phyloP scores from a whole-genome alignment of 257 asterid species.

The Cynanchum wilfordii region DNA sequence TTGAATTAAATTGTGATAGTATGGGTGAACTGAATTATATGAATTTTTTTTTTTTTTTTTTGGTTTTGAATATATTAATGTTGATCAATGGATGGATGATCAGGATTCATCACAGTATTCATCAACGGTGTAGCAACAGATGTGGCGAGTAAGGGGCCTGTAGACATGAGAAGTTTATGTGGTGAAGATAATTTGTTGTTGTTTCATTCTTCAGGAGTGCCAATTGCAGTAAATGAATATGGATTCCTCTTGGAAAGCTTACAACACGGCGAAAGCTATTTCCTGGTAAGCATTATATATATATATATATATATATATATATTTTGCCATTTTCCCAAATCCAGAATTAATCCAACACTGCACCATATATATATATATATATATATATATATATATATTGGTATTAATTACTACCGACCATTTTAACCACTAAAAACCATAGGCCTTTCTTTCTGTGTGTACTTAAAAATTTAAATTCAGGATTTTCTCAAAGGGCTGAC shows the following conservation, averaged over 20 bases:
- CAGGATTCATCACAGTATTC: conserved; percentile 57
- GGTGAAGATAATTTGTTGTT: conserved; percentile 47
- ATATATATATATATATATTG: no score
- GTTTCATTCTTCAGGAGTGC: conserved; percentile 61
- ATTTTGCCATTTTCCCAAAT: no score
- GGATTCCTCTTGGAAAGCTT: conserved; percentile 52
- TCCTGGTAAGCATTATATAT: conserved; percentile 45
- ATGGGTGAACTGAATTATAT: no score
- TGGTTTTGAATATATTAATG: neutral
- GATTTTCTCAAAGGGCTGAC: neutral
- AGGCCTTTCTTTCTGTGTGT: neutral
- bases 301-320: neutral
- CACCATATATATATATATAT: no score
- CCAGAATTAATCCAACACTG: no score
- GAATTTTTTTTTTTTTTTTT: neutral
- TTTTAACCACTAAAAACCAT: neutral
- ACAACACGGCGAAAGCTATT: conserved; percentile 74
- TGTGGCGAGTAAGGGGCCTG: conserved; percentile 40
- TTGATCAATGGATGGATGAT: neutral
- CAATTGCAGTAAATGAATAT: conserved; percentile 44
- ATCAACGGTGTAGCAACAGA: conserved; percentile 69
- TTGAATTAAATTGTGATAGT: no score
- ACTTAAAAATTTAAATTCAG: neutral
- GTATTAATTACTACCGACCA: neutral
- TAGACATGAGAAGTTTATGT: conserved; percentile 45